Evolutionary conservation across 1,284 basidiomycete species (phyloP).

Genomic region (Megacollybia platyphylla): DNA sequence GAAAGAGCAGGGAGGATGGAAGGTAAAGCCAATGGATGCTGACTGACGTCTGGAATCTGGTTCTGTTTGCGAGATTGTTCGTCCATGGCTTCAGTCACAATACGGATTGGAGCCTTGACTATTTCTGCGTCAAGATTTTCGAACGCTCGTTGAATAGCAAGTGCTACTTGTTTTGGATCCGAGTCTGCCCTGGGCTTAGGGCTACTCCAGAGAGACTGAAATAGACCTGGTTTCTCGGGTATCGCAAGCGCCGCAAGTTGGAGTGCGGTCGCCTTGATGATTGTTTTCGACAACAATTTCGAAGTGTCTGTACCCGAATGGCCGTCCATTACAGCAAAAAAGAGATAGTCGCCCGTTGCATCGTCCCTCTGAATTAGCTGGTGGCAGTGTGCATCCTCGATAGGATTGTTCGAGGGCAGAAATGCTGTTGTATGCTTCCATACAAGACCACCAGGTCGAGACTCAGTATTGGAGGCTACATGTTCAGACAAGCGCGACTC

Average conservation of each 20-base stretch:
- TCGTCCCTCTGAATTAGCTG: constrained; percentile 58
- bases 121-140: constrained; percentile 67
- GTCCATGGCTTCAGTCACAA: constrained; percentile 50
- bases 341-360: constrained; percentile 61
- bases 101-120: constrained; percentile 61
- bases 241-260: constrained; percentile 52
- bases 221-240: constrained; percentile 15
- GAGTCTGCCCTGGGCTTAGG: constrained; percentile 24
- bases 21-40: constrained; percentile 55
- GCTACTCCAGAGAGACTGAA: constrained; percentile 29
- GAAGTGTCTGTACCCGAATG: constrained; percentile 82
- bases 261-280: constrained; percentile 79
- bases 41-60: constrained; percentile 52
- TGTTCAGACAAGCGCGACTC: constrained; percentile 49
- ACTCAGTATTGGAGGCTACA: constrained; percentile 29
- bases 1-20: constrained; percentile 73
- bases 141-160: constrained; percentile 43
- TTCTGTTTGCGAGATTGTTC: constrained; percentile 35
- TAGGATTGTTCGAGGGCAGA: constrained; percentile 77
- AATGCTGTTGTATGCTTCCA: constrained; percentile 73
- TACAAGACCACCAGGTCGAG: constrained; percentile 36
- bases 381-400: constrained; percentile 78
- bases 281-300: constrained; percentile 69
- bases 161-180: constrained; percentile 50
- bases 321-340: constrained; percentile 89